Base-by-base conservation (phyloP, 139 green algal genomes). In the Penium margaritaceum region DNA sequence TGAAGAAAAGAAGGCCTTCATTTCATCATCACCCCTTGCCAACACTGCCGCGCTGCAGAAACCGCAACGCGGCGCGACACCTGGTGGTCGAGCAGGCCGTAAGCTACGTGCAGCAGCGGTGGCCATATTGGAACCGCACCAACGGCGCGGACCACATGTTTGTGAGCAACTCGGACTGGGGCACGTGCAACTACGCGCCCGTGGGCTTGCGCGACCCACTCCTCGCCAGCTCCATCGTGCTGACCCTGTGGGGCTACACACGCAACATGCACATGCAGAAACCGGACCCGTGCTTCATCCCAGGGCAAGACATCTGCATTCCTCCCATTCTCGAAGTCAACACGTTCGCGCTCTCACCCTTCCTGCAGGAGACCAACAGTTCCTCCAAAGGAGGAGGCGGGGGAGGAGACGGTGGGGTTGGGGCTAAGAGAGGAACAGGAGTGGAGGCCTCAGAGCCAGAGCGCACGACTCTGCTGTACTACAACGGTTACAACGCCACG, bases 121-220 rank as follows among this genome's bases (percentile, higher is more conserved):
- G 81, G 72, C 85, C 85, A 0, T 90, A 82, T 53, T 91, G 87
- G 87, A 65, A 86, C 30, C 67, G 83, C 0, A 79, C 67, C 6
- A 77, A 76, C 15, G 86, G 86, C 7, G 53, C 71, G 2, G 84
- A 90, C 75, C 86, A 90, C 81, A 85, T 90, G 55, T 89, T 69
- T 46, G 41, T 88, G 4, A 88, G 84, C 51, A 76, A 84, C 3
- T 77, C 88, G 63, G 86, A 90, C 64, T 84, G 87, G 74, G 87
- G 83, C 24, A 70, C 69, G n/a, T 91, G 87, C 79, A 37, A 77
- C 34, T 74, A 68, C 9, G 66, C 19, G 24, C 66, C 66, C 5
- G 30, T 19, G 55, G 66, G 55, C 47, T 24, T 36, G 9, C 36
- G 29, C 19, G 36, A n/a, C 9, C 68, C 24, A 38, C 29, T 62